These are phyloP conservation scores for Naumovozyma dairenensis DNA, from an alignment of 805 yeast species.

Conservation along the genomic window DNA sequence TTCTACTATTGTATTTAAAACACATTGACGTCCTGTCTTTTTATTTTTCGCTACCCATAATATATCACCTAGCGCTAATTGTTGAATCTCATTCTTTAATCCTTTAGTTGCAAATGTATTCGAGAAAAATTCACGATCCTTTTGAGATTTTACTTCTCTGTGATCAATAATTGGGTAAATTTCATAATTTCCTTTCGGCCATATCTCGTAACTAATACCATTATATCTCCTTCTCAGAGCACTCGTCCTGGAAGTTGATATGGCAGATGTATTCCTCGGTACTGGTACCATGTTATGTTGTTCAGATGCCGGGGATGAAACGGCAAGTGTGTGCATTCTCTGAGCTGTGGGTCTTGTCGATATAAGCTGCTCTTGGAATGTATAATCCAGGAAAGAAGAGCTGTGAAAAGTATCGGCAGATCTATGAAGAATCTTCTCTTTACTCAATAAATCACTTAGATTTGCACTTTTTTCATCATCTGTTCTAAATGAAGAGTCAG, in stretches of 20 bases:
- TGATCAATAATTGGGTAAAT: conserved; percentile 63
- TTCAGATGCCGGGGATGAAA: background rate
- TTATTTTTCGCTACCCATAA: conserved; percentile 76
- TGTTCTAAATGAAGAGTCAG: conserved; percentile 2
- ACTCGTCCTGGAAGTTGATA: conserved; percentile 2
- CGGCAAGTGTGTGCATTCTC: background rate
- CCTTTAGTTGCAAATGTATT: conserved; percentile 42
- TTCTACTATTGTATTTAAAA: conserved; percentile 77
- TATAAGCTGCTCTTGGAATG: conserved; percentile 7
- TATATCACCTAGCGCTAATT: conserved; percentile 78
- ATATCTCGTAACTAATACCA: conserved; percentile 30
- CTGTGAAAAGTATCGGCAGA: background rate
- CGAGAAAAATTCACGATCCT: conserved; percentile 62
- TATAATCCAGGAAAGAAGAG: conserved; percentile 13
- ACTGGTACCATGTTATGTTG: background rate
- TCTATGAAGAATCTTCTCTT: background rate
- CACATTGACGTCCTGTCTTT: conserved; percentile 48
- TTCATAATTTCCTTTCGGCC: conserved; percentile 55
- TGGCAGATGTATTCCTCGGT: background rate
- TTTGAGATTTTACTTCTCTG: conserved; percentile 64
- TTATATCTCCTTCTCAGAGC: conserved; percentile 17
- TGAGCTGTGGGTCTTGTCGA: conserved; percentile 1
- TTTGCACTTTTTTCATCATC: conserved; percentile 15
- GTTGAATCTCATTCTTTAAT: conserved; percentile 40
- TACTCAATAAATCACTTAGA: conserved; percentile 11